Conservation (phyloP, 345 rosid species). For the Moricandia arvensis region DNA sequence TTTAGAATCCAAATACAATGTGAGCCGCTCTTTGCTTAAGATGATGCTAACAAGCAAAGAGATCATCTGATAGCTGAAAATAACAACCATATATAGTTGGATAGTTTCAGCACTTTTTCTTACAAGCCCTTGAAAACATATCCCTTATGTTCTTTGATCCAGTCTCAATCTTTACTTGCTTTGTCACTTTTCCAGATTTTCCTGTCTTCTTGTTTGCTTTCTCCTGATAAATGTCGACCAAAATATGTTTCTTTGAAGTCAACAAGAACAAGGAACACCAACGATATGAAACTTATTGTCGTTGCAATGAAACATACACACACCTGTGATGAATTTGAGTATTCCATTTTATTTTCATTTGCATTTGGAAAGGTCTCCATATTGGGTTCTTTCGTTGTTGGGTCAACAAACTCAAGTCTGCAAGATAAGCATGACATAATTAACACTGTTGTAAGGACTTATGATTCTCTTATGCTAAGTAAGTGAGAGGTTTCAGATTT, state of each 20-base stretch:
- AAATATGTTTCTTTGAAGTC: background rate
- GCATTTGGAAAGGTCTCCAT: conserved; percentile 31
- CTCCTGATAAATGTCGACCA: conserved; percentile 45
- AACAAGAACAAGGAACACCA: conserved; percentile 5
- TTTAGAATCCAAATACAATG: background rate
- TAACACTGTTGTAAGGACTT: background rate
- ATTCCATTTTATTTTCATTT: conserved; percentile 36
- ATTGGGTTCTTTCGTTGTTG: conserved; percentile 36
- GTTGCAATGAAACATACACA: conserved; percentile 11
- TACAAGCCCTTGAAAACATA: conserved; percentile 77
- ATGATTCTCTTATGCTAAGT: background rate
- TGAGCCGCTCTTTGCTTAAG: background rate
- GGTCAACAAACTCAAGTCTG: conserved; percentile 56
- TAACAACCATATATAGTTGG: background rate
- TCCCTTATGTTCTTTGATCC: conserved; percentile 78
- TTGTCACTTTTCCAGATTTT: conserved; percentile 55
- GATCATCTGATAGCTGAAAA: background rate
- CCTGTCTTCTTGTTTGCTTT: conserved; percentile 44
- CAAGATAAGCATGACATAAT: conserved; percentile 17
- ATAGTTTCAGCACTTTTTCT: conserved; percentile 41
- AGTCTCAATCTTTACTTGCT: conserved; percentile 68
- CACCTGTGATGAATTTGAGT: conserved; percentile 52
- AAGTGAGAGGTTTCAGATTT: background rate
- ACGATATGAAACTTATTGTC: background rate
- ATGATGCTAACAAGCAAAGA: conserved; percentile 6